These are phyloP conservation scores for Neolecta irregularis DNA, from an alignment of 1,139 yeast species.

Conservation along the genomic window DNA sequence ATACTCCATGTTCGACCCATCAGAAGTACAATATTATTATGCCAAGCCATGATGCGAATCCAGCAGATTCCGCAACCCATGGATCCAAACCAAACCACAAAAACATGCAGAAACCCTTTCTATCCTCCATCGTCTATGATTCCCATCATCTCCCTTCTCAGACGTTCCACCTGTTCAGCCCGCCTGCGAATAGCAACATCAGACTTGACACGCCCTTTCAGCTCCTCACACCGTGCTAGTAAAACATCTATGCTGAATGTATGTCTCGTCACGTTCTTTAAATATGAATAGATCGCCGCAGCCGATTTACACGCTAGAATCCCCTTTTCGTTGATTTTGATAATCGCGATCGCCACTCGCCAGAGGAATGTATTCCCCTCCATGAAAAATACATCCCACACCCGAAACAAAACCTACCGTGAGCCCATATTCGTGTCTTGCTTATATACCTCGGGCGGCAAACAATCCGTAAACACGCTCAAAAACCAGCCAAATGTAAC, in stretches of 20 bases:
- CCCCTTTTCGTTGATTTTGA: constrained; percentile 29
- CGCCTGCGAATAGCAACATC: too few relatives aligned
- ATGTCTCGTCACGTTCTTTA: constrained; percentile 28
- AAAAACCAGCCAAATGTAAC: constrained; percentile 48
- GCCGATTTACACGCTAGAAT: constrained; percentile 24
- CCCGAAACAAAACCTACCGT: constrained; percentile 8
- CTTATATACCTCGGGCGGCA: constrained; percentile 33
- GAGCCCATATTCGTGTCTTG: too few relatives aligned
- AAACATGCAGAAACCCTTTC: too few relatives aligned
- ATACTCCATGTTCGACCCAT: too few relatives aligned
- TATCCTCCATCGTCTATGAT: too few relatives aligned
- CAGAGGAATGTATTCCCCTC: constrained; percentile 20
- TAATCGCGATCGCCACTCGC: constrained; percentile 30
- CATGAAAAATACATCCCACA: constrained; percentile 10
- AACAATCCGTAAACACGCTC: constrained; percentile 38
- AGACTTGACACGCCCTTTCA: too few relatives aligned
- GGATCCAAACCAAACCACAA: too few relatives aligned
- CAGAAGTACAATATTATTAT: too few relatives aligned
- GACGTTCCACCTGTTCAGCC: too few relatives aligned
- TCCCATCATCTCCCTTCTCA: too few relatives aligned
- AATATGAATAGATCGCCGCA: constrained; percentile 31
- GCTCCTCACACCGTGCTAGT: constrained; percentile 1
- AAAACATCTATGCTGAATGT: constrained; percentile 1
- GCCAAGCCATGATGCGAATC: too few relatives aligned
- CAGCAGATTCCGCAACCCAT: too few relatives aligned